Conservation (phyloP, 495 filamentous ascomycete genomes). For the Bombardia bombarda region DNA sequence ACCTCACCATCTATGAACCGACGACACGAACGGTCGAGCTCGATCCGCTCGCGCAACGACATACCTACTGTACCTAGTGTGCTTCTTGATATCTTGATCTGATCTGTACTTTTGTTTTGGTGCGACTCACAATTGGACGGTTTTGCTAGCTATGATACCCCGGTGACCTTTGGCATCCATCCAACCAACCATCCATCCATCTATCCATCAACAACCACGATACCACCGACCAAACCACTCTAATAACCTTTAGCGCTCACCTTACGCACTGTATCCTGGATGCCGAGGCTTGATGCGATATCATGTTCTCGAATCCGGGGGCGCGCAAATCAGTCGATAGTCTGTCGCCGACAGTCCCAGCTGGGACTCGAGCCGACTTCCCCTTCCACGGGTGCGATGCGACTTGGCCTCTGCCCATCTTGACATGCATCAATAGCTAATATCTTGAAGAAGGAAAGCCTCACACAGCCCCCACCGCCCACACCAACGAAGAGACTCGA, state of each 20-base stretch:
- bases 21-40: too few relatives aligned
- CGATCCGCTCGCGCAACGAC: too few relatives aligned
- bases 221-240: background rate
- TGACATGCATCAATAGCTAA: conserved; percentile 17
- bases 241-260: background rate
- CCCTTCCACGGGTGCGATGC: conserved; percentile 43
- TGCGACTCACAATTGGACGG: too few relatives aligned
- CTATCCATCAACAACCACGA: background rate
- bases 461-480: conserved; percentile 16
- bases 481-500: conserved; percentile 60
- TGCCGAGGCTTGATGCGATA: conserved; percentile 21
- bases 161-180: conserved; percentile 18
- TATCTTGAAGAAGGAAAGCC: conserved; percentile 16
- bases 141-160: conserved; percentile 29
- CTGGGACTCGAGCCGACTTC: conserved; percentile 47
- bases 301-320: conserved; percentile 56
- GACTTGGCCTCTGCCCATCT: conserved; percentile 3
- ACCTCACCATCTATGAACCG: too few relatives aligned
- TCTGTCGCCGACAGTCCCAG: conserved; percentile 45
- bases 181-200: too few relatives aligned
- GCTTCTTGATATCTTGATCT: too few relatives aligned
- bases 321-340: conserved; percentile 67
- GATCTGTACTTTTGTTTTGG: too few relatives aligned
- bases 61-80: too few relatives aligned
- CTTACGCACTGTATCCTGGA: conserved; percentile 9